Conservation (phyloP, 2,329 filamentous ascomycete genomes). For the Neonectria punicea region DNA sequence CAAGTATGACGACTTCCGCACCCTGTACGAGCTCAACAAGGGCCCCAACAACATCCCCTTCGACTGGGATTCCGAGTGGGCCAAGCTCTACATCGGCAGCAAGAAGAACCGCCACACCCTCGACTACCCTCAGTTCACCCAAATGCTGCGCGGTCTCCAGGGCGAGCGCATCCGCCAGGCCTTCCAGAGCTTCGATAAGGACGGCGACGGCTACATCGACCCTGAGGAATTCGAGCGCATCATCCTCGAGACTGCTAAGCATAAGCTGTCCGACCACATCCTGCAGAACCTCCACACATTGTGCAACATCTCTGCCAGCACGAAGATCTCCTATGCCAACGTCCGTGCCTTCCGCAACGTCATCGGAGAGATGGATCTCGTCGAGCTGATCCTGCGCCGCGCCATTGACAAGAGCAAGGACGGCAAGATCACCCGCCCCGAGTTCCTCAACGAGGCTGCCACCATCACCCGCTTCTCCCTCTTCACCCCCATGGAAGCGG, state of each 20-base stretch:
- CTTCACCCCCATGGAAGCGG: slow-evolving; percentile 98
- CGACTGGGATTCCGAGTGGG: slow-evolving; percentile 98
- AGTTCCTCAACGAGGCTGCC: slow-evolving; percentile 94
- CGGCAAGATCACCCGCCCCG: slow-evolving; percentile 91
- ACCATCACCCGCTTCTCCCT: slow-evolving; percentile 92
- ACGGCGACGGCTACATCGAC: slow-evolving; percentile 94
- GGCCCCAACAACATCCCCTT: slow-evolving; percentile 87
- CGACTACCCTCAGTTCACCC: slow-evolving; percentile 95
- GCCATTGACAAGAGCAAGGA: slow-evolving; percentile 85
- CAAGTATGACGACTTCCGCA: slow-evolving; percentile 89
- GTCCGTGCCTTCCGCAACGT: slow-evolving; percentile 98
- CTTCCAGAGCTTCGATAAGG: slow-evolving; percentile 90
- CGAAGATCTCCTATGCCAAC: slow-evolving; percentile 97
- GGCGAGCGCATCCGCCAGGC: slow-evolving; percentile 96
- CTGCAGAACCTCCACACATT: slow-evolving; percentile 90
- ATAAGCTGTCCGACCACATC: slow-evolving; percentile 97
- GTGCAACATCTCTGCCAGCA: slow-evolving; percentile 92
- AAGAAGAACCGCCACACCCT: slow-evolving; percentile 89
- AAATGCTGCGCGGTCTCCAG: slow-evolving; percentile 96
- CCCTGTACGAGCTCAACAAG: slow-evolving; percentile 89
- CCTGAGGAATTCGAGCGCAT: slow-evolving; percentile 97
- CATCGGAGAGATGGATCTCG: slow-evolving; percentile 96
- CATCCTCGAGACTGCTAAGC: slow-evolving; percentile 89
- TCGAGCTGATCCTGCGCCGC: slow-evolving; percentile 91
- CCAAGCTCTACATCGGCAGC: slow-evolving; percentile 89